A percentile compares a stretch with the other conserved stretches of the same genome.
Conservation (phyloP, 345 rosid genomes). For the Pugionium dolabratum region DNA sequence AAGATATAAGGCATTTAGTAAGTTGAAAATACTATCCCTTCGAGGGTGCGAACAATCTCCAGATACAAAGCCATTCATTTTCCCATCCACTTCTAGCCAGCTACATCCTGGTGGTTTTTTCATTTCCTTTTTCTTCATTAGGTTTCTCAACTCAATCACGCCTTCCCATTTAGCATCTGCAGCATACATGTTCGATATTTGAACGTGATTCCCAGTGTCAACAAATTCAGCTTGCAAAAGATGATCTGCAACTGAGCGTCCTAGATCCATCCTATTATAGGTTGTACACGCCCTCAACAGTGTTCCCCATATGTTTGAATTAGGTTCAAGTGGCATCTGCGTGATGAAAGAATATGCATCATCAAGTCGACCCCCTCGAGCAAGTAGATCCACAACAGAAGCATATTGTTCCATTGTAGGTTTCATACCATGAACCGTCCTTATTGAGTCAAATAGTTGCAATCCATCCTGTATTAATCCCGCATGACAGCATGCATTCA, state of each 20-base stretch:
- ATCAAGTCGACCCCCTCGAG: conserved; percentile 72
- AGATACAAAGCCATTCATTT: conserved; percentile 62
- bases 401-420: conserved; percentile 78
- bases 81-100: conserved; percentile 79
- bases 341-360: conserved; percentile 68
- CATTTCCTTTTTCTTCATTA: conserved; percentile 65
- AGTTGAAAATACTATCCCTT: conserved; percentile 48
- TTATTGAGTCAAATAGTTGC: conserved; percentile 57
- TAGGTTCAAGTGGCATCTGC: conserved; percentile 65
- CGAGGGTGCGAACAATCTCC: conserved; percentile 72
- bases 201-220: conserved; percentile 65
- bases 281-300: conserved; percentile 75
- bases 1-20: conserved; percentile 46
- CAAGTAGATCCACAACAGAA: conserved; percentile 80
- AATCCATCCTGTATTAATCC: conserved; percentile 76
- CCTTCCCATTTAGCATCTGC: conserved; percentile 80
- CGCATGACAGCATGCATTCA: conserved; percentile 79
- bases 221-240: conserved; percentile 62
- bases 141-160: conserved; percentile 72
- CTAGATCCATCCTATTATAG: conserved; percentile 65
- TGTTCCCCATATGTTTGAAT: conserved; percentile 73
- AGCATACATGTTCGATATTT: conserved; percentile 80
- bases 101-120: conserved; percentile 87
- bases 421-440: conserved; percentile 50
- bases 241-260: conserved; percentile 54